Base-by-base conservation (phyloP, 176 grass and related monocot species). In the Eragrostis curvula region DNA sequence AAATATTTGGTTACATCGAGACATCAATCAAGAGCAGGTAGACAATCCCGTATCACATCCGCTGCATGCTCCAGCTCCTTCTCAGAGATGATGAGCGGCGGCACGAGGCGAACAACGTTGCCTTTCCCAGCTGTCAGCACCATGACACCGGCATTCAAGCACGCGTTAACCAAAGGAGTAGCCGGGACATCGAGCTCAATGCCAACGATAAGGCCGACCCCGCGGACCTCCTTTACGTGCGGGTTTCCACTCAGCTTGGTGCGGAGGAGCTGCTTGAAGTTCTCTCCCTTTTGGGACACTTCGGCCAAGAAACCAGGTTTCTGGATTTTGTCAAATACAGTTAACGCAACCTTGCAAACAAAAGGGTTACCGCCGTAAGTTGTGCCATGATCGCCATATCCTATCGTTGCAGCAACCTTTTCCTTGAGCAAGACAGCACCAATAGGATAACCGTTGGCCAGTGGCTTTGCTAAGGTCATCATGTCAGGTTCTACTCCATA, bases 401-500 rank as follows among this genome's bases (percentile, higher is more conserved):
- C 59, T 69, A 98, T 93, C 11, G 96, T 79, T 10, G 90, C 48
- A 11, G 92, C 84, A 46, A 98, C 87, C 84, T 89, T 95, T 42
- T 98, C 81, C 8, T 85, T 88, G 63, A 88, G 79, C 64, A 98
- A 66, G 74, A 83, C 96, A 3, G 58, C 90, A 8, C 92, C 92
- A 10, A 95, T 93, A 9, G 96, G 90, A 3, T 92, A 85, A 64
- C 96, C 96, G 5, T 85, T 85, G 0, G 96, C 96, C 11, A 98
- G 79, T 51, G 92, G 92, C 63, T 98, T 98, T 0, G 96, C 92
- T 44, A 95, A 80, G 21, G 92, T 98, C 96, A 98, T 98, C 13
- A 95, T 91, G 67, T 93, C 90, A 3, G 92, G 96, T 44, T n/a
- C 1, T 12, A 95, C 85, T 30, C 79, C 88, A 42, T 88, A 90